These are phyloP conservation scores for Camelina neglecta DNA, from an alignment of 345 rosid species.

Conservation along the genomic window DNA sequence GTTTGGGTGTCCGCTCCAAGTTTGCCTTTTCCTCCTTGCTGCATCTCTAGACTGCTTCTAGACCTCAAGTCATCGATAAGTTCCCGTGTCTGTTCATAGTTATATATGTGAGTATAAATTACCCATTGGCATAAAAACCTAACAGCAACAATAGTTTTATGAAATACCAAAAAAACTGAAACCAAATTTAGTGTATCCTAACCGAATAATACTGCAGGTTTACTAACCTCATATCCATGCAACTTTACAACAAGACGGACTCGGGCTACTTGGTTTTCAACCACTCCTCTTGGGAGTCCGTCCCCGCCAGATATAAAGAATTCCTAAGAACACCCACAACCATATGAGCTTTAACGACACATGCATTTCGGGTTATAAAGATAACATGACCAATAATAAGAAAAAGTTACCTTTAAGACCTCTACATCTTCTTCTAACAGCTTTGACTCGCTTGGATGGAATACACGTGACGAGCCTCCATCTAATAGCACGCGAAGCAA, in stretches of 20 bases:
- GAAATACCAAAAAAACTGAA: background rate
- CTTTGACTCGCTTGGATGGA: slow-evolving; percentile 72
- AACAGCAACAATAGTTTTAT: background rate
- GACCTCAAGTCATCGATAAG: slow-evolving; percentile 81
- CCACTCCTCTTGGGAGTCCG: slow-evolving; percentile 96
- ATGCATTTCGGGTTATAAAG: background rate
- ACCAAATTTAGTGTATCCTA: background rate
- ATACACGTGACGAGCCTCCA: slow-evolving; percentile 82
- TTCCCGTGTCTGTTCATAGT: slow-evolving; percentile 71
- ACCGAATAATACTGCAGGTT: background rate
- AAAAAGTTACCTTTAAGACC: slow-evolving; percentile 71
- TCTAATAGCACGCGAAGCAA: slow-evolving; percentile 83
- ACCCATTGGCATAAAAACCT: background rate
- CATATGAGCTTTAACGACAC: slow-evolving; percentile 3
- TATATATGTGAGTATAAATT: background rate
- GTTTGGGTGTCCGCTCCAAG: slow-evolving; percentile 84
- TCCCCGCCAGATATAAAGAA: slow-evolving; percentile 97
- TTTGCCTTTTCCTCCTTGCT: slow-evolving; percentile 63
- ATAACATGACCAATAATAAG: slow-evolving; percentile 4
- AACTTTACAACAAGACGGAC: slow-evolving; percentile 79
- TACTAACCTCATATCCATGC: slow-evolving; percentile 82
- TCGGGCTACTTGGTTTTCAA: slow-evolving; percentile 91
- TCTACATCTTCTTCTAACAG: slow-evolving; percentile 86
- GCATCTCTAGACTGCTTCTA: slow-evolving; percentile 61
- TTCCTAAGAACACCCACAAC: slow-evolving; percentile 55